Evolutionary conservation across 1,284 basidiomycete species (phyloP), one percentile per base, ranked within the genome.

Genomic region (Cerioporus squamosus): DNA sequence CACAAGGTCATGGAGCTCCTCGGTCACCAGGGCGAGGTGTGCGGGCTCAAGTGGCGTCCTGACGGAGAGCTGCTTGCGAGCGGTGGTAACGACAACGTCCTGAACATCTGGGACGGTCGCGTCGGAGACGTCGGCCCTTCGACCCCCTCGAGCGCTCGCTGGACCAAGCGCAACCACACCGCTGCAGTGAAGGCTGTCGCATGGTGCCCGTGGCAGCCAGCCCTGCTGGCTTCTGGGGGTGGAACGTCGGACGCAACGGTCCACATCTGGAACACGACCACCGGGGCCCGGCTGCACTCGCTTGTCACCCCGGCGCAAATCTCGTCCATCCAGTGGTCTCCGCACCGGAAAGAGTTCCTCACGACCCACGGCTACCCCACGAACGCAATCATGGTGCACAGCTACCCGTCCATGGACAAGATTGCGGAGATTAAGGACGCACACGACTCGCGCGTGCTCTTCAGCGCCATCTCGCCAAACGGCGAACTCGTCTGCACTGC

Each of bases 141-240:
- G 33, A 81, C 82, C 6, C 78, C 88, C 44, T 85, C 88, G 6
- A 81, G 83, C 56, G 88, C 92, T 2, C 90, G 93, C 69, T 94
- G 93, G 94, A 94, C 93, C 44, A 97, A 97, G 76, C 82, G 93
- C 44, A 97, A 95, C 72, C 95, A 98, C 74, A 94, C 91, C 0
- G 95, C 95, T 0, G 95, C 95, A 0, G 95, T 97, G 66, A 98
- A 98, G 90, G 96, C 95, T 0, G 79, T 99, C 45, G 94, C 95
- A 0, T 99, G 97, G 95, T 98, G 94, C 66, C 95, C 97, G 0
- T 98, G 97, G 95, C 94, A 97, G 77, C 86, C 91, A 0, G 91
- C 91, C 9, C 81, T 99, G 8, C 85, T 99, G 47, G 97, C 97
- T 0, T 90, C 92, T 0, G 97, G 97, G 0, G 97, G 97, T 1